These are phyloP conservation scores for Xylaria acuta DNA, from an alignment of 495 filamentous ascomycete genomes.

Conservation along the genomic window DNA sequence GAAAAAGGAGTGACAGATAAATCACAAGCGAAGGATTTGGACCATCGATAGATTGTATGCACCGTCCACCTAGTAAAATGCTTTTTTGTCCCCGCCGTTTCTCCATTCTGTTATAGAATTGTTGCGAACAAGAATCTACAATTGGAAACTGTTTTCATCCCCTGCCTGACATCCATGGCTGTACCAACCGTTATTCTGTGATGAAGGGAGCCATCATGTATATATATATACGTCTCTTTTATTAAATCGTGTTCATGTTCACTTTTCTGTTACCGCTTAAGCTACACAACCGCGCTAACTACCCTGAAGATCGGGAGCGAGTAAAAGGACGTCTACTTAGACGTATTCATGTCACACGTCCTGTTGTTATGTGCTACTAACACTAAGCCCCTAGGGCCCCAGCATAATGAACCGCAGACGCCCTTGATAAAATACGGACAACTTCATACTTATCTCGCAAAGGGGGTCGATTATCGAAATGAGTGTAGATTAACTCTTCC, in stretches of 20 bases:
- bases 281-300: no score
- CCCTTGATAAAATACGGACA: neutral
- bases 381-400: neutral
- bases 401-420: no score
- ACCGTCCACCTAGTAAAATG: neutral
- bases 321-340: neutral
- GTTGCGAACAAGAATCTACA: neutral
- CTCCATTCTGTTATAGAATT: neutral
- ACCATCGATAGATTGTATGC: neutral
- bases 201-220: neutral
- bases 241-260: neutral
- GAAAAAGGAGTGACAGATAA: neutral
- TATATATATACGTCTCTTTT: neutral
- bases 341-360: neutral
- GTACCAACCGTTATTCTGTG: neutral
- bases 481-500: neutral
- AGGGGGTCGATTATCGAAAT: neutral
- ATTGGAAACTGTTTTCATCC: neutral
- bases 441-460: neutral
- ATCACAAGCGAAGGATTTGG: neutral
- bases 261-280: neutral
- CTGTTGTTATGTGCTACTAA: neutral
- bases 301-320: neutral
- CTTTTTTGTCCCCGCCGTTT: neutral
- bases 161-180: neutral